Percentiles rank a stretch among this genome's conserved stretches.
These are phyloP conservation scores for Trebouxia sp. DNA, from an alignment of 139 green algal genomes.

Conservation along the genomic window DNA sequence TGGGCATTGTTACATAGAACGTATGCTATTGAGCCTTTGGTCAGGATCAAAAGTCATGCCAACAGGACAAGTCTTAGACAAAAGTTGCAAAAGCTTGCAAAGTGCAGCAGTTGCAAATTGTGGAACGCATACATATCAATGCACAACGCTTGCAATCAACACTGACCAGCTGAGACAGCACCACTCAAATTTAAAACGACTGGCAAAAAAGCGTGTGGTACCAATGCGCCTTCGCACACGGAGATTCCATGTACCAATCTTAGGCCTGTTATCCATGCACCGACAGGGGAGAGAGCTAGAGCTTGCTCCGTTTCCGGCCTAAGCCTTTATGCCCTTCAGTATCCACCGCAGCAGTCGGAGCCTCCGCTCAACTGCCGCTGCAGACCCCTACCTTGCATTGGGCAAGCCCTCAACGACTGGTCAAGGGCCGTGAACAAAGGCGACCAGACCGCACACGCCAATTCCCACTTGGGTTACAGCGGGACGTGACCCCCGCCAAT, in stretches of 20 bases:
- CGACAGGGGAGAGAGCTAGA: neutral
- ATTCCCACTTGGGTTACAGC: conserved; percentile 7
- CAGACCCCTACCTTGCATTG: neutral
- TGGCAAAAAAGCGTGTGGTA: neutral
- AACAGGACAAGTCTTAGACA: no score
- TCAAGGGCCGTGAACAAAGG: neutral
- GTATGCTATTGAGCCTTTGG: no score
- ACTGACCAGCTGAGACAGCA: no score
- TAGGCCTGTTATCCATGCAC: neutral
- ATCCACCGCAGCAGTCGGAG: neutral
- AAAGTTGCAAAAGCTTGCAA: no score
- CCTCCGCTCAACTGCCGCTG: neutral
- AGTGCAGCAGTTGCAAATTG: no score
- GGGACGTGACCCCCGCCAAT: neutral
- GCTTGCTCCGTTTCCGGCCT: conserved; percentile 23
- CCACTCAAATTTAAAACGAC: no score
- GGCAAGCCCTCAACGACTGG: neutral
- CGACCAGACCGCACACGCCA: neutral
- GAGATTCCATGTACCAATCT: neutral
- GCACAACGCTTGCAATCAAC: no score
- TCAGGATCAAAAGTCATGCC: no score
- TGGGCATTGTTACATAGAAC: no score
- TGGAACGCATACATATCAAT: no score
- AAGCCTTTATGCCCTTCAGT: neutral
- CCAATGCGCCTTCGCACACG: neutral